Evolutionary conservation across 179 eudicot genomes (phyloP).

Genomic region (Silene coronaria): DNA sequence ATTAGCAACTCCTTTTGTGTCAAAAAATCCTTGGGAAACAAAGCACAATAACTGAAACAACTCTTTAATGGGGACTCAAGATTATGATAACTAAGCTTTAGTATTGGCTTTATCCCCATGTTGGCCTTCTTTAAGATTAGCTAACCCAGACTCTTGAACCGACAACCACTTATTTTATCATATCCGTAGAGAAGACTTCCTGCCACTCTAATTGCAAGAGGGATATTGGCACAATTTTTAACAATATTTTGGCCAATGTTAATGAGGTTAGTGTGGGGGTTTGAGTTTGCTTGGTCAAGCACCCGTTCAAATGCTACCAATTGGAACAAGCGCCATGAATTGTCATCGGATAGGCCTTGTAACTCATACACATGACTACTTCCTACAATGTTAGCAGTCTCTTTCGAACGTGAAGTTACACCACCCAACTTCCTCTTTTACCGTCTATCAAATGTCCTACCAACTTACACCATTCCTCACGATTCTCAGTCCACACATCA

Average conservation of each 20-base stretch:
- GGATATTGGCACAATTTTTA: constrained; percentile 7
- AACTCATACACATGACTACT: background rate
- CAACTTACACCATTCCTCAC: constrained; percentile 18
- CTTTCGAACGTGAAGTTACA: constrained; percentile 23
- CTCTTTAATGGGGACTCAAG: constrained; percentile 6
- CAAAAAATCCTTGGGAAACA: constrained; percentile 5
- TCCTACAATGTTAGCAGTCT: constrained; percentile 7
- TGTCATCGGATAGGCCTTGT: background rate
- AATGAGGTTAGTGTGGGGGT: constrained; percentile 8
- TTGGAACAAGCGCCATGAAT: constrained; percentile 12
- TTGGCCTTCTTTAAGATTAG: background rate
- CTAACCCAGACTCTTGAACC: constrained; percentile 4
- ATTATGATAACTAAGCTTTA: constrained; percentile 13
- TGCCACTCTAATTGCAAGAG: constrained; percentile 12
- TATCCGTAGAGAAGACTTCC: constrained; percentile 10
- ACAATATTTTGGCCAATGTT: constrained; percentile 8
- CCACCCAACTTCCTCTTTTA: constrained; percentile 22
- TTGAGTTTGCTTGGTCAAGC: constrained; percentile 5
- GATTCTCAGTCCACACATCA: constrained; percentile 31
- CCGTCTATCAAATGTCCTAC: constrained; percentile 12
- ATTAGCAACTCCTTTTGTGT: background rate
- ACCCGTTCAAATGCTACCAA: constrained; percentile 7
- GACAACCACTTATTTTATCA: constrained; percentile 14
- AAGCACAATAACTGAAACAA: constrained; percentile 13
- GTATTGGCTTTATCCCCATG: constrained; percentile 7